Base-by-base conservation (phyloP, 371 early-diverging fungal species). In the Mucor racemosus region DNA sequence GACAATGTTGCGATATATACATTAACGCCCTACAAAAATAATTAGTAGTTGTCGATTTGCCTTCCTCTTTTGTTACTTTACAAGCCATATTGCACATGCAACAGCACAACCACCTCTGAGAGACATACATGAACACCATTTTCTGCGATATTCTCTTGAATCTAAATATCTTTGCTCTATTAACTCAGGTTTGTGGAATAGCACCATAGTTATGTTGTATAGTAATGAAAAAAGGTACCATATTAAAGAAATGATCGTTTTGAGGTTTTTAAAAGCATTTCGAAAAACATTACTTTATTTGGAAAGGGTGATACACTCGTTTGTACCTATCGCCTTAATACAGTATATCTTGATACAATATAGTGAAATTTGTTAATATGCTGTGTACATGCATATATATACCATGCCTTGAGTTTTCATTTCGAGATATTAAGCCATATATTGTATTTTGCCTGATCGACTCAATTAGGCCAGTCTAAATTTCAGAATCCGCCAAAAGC, bases 61-160 rank as follows among this genome's bases (percentile, higher is more conserved):
- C 11, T 19, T 15, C n/a, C 35, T 26, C 5, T 14, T 60, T 42
- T 7, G n/a, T 54, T 21, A 62, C 35, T 36, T 62, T 72, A 76
- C 76, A 44, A 76, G 54, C 76, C 76, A 76, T 17, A 76, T 42
- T 4, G 60, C 41, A 33, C 67, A 64, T 21, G 76, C 76, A 4
- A 72, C 15, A 5, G 69, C 67, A 62, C 76, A 69, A 36, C 76
- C 76, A 36, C 65, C 72, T 61, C 76, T n/a, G n/a, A 69, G 50
- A 21, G 76, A 76, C 73, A 76, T 76, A 34, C 67, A 72, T 1
- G 62, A 65, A 62, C 76, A 76, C 46, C 64, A 64, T 55, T 67
- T 68, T 60, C 69, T 39, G 15, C 59, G 34, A 14, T 48, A 31
- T 17, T 35, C 31, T 21, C 60, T 64, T 14, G 41, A 14, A 17